A percentile compares a stretch with the other conserved stretches of the same genome.
Evolutionary conservation across 495 filamentous ascomycete species (phyloP).

Genomic region (Lophiostoma macrostomum): DNA sequence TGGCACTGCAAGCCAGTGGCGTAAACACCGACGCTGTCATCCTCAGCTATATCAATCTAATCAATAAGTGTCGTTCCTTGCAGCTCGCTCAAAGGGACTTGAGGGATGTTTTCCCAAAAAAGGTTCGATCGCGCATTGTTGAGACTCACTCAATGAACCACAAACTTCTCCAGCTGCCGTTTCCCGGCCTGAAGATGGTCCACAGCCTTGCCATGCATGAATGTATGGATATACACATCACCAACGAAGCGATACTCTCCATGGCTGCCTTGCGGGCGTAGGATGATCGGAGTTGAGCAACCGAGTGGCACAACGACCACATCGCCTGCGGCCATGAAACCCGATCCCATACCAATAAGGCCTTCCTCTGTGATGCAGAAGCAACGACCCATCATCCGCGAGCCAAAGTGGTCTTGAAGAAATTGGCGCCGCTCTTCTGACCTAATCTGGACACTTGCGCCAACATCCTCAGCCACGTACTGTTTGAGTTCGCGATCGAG

Average conservation of each 20-base stretch:
- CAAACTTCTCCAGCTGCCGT: neutral
- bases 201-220: constrained; percentile 33
- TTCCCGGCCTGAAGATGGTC: neutral
- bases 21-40: no score
- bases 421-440: neutral
- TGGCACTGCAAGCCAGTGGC: no score
- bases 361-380: constrained; percentile 14
- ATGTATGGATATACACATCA: constrained; percentile 37
- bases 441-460: no score
- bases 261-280: constrained; percentile 23
- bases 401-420: constrained; percentile 11
- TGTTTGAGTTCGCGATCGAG: constrained; percentile 26
- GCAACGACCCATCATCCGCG: constrained; percentile 15
- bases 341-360: constrained; percentile 34
- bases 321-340: constrained; percentile 30
- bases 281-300: constrained; percentile 36
- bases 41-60: no score
- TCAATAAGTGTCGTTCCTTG: no score
- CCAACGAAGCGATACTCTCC: constrained; percentile 33
- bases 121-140: no score
- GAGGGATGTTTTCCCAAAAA: no score
- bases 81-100: no score
- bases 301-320: constrained; percentile 36
- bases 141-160: constrained; percentile 1
- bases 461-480: constrained; percentile 10